Conservation (phyloP, 148 eudicot species). For the Vaccinium darrowii region DNA sequence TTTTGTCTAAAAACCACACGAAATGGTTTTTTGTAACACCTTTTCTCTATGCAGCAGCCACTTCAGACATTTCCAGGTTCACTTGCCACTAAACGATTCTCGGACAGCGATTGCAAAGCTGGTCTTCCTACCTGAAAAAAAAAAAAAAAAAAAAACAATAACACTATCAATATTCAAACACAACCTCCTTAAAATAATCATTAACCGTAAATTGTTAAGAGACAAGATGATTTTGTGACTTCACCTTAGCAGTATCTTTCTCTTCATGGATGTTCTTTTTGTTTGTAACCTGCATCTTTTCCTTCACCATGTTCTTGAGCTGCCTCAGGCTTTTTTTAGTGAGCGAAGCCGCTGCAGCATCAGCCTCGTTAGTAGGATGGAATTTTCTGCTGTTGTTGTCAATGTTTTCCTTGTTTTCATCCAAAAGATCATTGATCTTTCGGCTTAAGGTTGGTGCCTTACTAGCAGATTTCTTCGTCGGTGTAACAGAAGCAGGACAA, state of each 20-base stretch:
- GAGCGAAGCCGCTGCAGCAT: constrained; percentile 12
- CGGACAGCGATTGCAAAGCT: constrained; percentile 44
- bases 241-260: constrained; percentile 19
- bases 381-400: constrained; percentile 25
- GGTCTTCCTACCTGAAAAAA: constrained; percentile 35
- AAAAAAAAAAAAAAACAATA: not conserved
- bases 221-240: not conserved
- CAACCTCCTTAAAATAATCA: not conserved
- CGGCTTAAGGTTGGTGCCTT: constrained; percentile 31
- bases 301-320: constrained; percentile 48
- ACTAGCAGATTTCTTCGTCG: constrained; percentile 21
- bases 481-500: constrained; percentile 16
- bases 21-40: not conserved
- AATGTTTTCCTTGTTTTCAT: constrained; percentile 53
- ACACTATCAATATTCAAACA: not conserved
- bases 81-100: constrained; percentile 23
- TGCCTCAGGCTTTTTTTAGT: constrained; percentile 40
- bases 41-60: not conserved
- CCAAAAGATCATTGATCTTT: constrained; percentile 24
- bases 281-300: constrained; percentile 25
- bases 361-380: constrained; percentile 18
- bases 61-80: constrained; percentile 8
- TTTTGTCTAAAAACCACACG: not conserved
- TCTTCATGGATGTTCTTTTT: constrained; percentile 10
- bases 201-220: not conserved